Conservation (phyloP, 768 basidiomycete genomes). For the Leccinum broughii region DNA sequence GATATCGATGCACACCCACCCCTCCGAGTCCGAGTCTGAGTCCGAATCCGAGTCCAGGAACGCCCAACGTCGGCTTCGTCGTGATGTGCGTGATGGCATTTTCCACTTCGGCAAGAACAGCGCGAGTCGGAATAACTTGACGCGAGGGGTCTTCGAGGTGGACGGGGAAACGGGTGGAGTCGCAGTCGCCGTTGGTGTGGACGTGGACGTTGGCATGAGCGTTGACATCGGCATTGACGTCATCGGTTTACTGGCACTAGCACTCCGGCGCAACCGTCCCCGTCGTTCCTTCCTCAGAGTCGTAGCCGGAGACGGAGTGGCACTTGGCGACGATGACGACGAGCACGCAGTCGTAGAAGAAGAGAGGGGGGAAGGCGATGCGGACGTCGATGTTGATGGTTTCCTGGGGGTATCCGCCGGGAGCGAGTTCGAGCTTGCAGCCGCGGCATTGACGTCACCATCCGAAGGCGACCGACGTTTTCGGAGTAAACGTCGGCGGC, state of each 20-base stretch:
- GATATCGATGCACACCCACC: slow-evolving; percentile 34
- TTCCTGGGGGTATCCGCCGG: slow-evolving; percentile 20
- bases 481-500: slow-evolving; percentile 28
- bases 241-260: background rate
- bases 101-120: slow-evolving; percentile 22
- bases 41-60: slow-evolving; percentile 16
- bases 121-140: slow-evolving; percentile 8
- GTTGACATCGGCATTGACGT: background rate
- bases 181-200: background rate
- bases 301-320: background rate
- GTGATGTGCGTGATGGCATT: background rate
- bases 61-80: background rate
- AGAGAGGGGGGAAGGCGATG: slow-evolving; percentile 8
- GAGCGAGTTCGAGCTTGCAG: slow-evolving; percentile 1
- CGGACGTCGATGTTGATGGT: background rate
- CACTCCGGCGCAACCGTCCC: slow-evolving; percentile 5
- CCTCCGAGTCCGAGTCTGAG: slow-evolving; percentile 2
- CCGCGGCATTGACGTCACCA: background rate
- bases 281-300: background rate
- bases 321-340: background rate
- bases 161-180: slow-evolving; percentile 12
- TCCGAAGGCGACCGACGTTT: slow-evolving; percentile 28
- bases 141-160: slow-evolving; percentile 20
- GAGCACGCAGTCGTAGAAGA: slow-evolving; percentile 3
- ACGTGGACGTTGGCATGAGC: background rate